Conservation (phyloP, 805 yeast species). For the Monosporozyma siamensis region DNA sequence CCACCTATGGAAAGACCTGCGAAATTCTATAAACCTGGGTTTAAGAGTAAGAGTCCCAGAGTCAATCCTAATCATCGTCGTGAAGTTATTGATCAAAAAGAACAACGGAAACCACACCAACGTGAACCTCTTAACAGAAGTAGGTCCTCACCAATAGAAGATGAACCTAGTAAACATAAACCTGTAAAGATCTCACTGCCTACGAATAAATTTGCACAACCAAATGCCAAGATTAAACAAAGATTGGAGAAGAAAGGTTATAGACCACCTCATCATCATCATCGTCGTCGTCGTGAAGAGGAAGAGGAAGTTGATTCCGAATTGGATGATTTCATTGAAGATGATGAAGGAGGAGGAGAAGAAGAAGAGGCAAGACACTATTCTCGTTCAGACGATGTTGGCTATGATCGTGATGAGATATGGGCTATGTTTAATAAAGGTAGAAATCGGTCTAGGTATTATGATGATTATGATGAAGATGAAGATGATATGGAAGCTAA, state of each 20-base stretch:
- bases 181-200: constrained; percentile 11
- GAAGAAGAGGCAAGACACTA: constrained; percentile 32
- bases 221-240: constrained; percentile 45
- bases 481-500: constrained; percentile 86
- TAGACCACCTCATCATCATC: constrained; percentile 2
- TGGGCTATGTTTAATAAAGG: constrained; percentile 79
- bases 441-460: constrained; percentile 38
- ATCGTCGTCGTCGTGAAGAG: neutral
- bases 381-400: constrained; percentile 25
- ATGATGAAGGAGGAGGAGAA: constrained; percentile 41
- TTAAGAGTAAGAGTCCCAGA: constrained; percentile 6
- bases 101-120: too few species aligned
- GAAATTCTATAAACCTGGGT: constrained; percentile 12
- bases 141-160: neutral
- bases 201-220: constrained; percentile 38
- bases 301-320: constrained; percentile 12
- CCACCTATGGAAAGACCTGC: constrained; percentile 4
- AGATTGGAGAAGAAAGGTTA: constrained; percentile 33
- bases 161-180: constrained; percentile 2
- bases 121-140: neutral
- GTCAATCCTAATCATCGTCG: neutral
- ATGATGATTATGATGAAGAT: constrained; percentile 35
- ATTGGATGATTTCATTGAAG: constrained; percentile 26
- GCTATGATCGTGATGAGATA: constrained; percentile 75
- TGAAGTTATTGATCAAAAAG: too few species aligned